Evolutionary conservation across 768 basidiomycete genomes (phyloP), one percentile per base, ranked within the genome.

Genomic region (Boletus rubescentipes): DNA sequence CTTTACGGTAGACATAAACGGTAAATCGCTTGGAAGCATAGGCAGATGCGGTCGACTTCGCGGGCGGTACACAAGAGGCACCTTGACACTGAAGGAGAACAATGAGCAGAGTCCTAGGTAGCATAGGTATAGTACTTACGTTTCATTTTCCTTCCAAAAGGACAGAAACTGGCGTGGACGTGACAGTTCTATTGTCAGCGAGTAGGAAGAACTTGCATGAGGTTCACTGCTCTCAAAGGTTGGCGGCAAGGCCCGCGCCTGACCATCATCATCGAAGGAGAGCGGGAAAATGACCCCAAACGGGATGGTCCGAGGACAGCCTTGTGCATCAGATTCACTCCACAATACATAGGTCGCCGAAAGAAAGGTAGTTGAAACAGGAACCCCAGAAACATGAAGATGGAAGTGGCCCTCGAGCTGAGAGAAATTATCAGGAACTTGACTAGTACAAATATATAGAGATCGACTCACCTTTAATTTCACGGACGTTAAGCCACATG

Each of bases 1-100:
- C 64, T 87, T 87, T 51, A 89, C 66, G 3, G 79, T 78, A 0
- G 79, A 78, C 55, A 85, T 75, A 62, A 88, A 84, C 23, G 76
- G 69, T 1, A 76, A 70, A 12, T 70, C 70, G 4, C 54, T 61
- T 1, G 75, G 66, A 12, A 82, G 63, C 36, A 85, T 80, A 4
- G 86, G 81, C 12, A 78, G 73, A 49, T 74, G 73, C 0, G 87
- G 77, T n/a, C 82, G 77, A 45, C 76, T 76, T 41, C 79, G 78
- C 9, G 85, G 86, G 38, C 55, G 58, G 56, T 87, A 86, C 6
- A 66, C 65, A 50, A 88, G 73, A 1, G 79, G 79, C 3, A 83
- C 66, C 18, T 65, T 67, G 34, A 85, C 62, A 23, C 84, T 85
- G 38, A 32, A 21, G 18, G 43, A 5, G 11, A 16, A 21, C 10